Base-by-base conservation (phyloP, 2,329 filamentous ascomycete species). In the Cordyceps tenuipes region DNA sequence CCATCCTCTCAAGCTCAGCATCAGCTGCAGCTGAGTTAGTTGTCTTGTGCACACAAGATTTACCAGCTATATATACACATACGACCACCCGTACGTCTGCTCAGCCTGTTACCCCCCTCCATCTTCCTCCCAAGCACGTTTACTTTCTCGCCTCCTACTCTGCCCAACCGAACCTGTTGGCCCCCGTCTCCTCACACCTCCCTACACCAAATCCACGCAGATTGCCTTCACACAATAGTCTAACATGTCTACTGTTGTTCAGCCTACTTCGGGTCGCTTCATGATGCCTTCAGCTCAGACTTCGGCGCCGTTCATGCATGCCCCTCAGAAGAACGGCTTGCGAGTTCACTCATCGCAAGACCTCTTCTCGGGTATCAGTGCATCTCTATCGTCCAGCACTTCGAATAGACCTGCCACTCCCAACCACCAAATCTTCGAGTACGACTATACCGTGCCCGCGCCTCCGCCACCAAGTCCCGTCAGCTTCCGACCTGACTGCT, bases 391-490 rank as follows among this genome's bases (percentile, higher is more conserved):
- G 48, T 75, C 76, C 61, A 76, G 76, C 65, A 70, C 73, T 62
- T 70, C 69, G 65, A 68, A 73, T 58, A 71, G 73, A n/a, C 72
- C 76, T 19, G 68, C 73, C 62, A 76, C 77, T 3, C 79, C 81
- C 0, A 73, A 77, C 63, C 80, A 77, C 64, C 73, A 75, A 64
- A 82, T 83, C 66, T 76, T 76, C 63, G 80, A 84, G 66, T 74
- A 81, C 61, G 83, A 86, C 71, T 87, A 85, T 73, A 77, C 78
- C 36, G 83, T 86, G 21, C 84, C 84, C n/a, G 83, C 84, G 15
- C 82, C 84, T 46, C 84, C 84, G 13, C 84, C 84, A 21, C 83
- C 84, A 13, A 85, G 81, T 65, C 84, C 84, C 8, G 81, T 87
- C 68, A 82, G 81, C 72, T 86, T 85, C 68, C 78, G 81, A 34